Base-by-base conservation (phyloP, 768 basidiomycete genomes). In the Calocera viscosa region DNA sequence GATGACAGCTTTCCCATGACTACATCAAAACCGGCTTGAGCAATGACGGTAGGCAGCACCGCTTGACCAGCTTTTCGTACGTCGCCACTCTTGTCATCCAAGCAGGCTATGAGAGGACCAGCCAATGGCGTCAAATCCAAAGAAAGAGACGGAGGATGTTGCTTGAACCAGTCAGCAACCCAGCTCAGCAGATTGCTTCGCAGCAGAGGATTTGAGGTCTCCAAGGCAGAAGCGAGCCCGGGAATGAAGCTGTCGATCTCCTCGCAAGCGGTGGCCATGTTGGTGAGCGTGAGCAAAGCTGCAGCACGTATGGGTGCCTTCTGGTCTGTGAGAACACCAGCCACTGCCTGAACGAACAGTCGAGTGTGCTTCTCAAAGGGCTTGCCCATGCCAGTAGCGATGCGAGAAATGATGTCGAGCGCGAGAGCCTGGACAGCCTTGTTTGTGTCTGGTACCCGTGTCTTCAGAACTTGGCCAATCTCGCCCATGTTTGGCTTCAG, bases 311-410 rank as follows among this genome's bases (percentile, higher is more conserved):
- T 88, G 22, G 86, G 86, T 8, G 89, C 86, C 76, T 98, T 98
- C 74, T 95, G 92, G 74, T 99, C 96, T 2, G 95, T 83, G 11
- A 97, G 83, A 11, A 92, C 93, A 5, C 87, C 86, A 2, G 87
- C 86, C 24, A 98, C 81, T 0, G 94, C 86, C 0, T 84, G 76
- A 10, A 84, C 83, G 71, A 94, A 89, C 66, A 91, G 79, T 34
- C 88, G 86, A 1, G 83, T 81, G 72, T 95, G 83, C 75, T 91
- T 95, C 72, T 98, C 95, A 73, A 99, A 98, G 1, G 91, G 84
- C 73, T 89, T 92, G 43, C 93, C 94, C 92, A 99, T 98, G 1
- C 93, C 94, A 1, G 82, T 84, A 7, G 96, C 93, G 69, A 98
- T 86, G 34, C 91, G 89, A 38, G 87, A 82, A 65, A 98, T 86